phyloP scores from a whole-genome alignment of 2,329 filamentous ascomycete genomes.

The Cryphonectria japonica region DNA sequence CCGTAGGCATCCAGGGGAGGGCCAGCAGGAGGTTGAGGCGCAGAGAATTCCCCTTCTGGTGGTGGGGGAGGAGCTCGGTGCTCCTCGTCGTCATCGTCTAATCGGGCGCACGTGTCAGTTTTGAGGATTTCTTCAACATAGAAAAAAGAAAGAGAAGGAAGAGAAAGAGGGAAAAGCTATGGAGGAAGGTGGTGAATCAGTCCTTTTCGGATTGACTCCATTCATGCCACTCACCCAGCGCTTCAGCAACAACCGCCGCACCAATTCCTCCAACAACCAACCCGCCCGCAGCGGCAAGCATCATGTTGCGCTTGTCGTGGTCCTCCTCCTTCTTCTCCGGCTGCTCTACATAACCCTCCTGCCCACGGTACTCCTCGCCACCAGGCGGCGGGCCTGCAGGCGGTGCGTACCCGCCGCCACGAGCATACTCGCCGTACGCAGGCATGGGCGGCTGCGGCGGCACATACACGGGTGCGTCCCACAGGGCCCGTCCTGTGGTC shows the following conservation, averaged over 20 bases:
- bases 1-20: conserved; percentile 47
- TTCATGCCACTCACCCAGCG: conserved; percentile 47
- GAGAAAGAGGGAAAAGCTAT: no score
- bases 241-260: conserved; percentile 61
- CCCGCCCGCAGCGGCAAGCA: conserved; percentile 63
- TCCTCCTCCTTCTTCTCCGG: conserved; percentile 43
- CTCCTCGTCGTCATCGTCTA: conserved; percentile 31
- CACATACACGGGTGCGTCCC: conserved; percentile 49
- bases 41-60: conserved; percentile 31
- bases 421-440: conserved; percentile 30
- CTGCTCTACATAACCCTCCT: conserved; percentile 6
- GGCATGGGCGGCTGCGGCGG: conserved; percentile 30
- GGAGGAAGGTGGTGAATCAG: background rate
- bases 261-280: conserved; percentile 60
- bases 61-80: conserved; percentile 23
- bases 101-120: conserved; percentile 31
- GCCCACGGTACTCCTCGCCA: conserved; percentile 14
- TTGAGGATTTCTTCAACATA: conserved; percentile 19
- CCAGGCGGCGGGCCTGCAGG: conserved; percentile 15
- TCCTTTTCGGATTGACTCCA: background rate
- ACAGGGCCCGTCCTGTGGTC: conserved; percentile 58
- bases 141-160: no score
- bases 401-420: conserved; percentile 19
- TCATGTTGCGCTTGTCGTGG: conserved; percentile 56
- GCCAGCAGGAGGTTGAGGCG: conserved; percentile 41